Evolutionary conservation across 2,329 filamentous ascomycete genomes (phyloP).

Genomic region (Aspergillus phoenicis): DNA sequence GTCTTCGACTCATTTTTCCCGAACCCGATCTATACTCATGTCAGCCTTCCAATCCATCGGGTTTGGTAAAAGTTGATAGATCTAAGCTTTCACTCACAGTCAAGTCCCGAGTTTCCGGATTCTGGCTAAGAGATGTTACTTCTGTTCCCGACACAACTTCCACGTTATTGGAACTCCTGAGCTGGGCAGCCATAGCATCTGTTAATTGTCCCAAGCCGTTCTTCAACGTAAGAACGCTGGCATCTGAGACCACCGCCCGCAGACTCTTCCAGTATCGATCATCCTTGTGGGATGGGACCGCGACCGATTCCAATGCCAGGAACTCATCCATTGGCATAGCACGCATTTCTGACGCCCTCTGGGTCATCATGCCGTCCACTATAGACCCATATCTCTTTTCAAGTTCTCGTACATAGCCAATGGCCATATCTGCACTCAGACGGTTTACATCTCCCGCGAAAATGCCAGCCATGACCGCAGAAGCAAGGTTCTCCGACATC

Average conservation of each 20-base stretch:
- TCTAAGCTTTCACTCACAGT: conserved; percentile 22
- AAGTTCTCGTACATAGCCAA: conserved; percentile 55
- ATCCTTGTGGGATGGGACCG: conserved; percentile 17
- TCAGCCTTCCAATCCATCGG: neutral
- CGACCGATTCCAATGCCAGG: conserved; percentile 27
- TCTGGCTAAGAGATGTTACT: conserved; percentile 51
- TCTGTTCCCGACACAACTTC: conserved; percentile 55
- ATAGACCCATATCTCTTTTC: conserved; percentile 40
- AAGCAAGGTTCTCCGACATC: conserved; percentile 71
- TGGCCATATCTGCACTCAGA: conserved; percentile 70
- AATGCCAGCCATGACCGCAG: conserved; percentile 79
- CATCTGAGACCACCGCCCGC: conserved; percentile 17
- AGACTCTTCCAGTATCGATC: conserved; percentile 22
- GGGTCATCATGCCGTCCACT: neutral
- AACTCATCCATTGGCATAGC: conserved; percentile 28
- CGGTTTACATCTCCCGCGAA: conserved; percentile 86
- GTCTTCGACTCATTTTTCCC: conserved; percentile 11
- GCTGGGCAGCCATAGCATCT: conserved; percentile 53
- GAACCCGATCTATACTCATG: conserved; percentile 21
- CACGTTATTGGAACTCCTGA: conserved; percentile 61
- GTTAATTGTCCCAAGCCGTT: conserved; percentile 67
- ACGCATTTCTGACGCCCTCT: neutral
- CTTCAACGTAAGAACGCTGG: conserved; percentile 47
- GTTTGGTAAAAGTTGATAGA: neutral
- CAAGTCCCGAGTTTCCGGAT: conserved; percentile 24